Conservation (phyloP, 176 grass and related monocot genomes). For the Musa acuminata region DNA sequence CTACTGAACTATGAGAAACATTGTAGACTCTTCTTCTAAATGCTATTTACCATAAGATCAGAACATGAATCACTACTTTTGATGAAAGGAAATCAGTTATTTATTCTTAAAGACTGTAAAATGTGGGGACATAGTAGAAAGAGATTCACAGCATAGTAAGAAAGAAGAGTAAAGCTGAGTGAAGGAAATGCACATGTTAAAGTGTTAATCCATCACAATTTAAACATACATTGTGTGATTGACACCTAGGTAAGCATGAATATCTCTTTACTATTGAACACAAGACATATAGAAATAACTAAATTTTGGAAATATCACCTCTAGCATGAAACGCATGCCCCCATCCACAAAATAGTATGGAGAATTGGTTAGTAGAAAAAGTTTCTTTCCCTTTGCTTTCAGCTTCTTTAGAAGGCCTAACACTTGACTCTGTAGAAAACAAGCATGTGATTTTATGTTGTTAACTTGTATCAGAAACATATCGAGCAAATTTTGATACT, state of each 20-base stretch:
- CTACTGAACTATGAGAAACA: too few species aligned
- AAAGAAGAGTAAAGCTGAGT: neutral
- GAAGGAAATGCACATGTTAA: neutral
- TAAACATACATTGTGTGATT: neutral
- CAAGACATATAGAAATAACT: neutral
- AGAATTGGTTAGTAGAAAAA: conserved; percentile 96
- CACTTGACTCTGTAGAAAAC: conserved; percentile 46
- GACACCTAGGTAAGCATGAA: neutral
- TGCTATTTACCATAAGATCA: neutral
- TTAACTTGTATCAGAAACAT: neutral
- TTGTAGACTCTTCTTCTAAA: too few species aligned
- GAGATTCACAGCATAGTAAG: neutral
- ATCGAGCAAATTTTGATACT: neutral
- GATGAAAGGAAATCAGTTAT: neutral
- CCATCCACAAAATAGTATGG: conserved; percentile 97
- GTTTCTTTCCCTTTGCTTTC: conserved; percentile 82
- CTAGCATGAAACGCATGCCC: conserved; percentile 87
- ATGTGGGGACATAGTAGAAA: too few species aligned
- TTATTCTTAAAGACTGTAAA: neutral
- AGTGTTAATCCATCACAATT: too few species aligned
- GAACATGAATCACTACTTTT: neutral
- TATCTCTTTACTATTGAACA: neutral
- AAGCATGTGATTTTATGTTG: conserved; percentile 9
- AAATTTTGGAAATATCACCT: conserved; percentile 43
- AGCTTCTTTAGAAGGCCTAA: conserved; percentile 61